A percentile compares a stretch with the other conserved stretches of the same genome.
Conservation (phyloP, 176 grass and related monocot species). For the Typha latifolia region DNA sequence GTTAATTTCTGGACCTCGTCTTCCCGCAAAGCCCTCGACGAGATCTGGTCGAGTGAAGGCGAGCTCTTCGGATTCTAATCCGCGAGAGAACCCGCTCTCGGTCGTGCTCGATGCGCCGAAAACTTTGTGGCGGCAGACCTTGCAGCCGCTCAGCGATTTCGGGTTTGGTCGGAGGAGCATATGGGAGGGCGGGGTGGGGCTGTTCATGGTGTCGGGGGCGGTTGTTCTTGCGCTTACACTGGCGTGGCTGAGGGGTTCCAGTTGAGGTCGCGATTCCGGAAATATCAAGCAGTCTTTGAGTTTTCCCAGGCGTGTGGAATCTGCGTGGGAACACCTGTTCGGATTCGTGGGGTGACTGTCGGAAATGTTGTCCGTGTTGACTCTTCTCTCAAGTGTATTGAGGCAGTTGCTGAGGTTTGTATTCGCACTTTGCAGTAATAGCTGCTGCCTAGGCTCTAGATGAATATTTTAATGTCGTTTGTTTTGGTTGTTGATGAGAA, state of each 20-base stretch:
- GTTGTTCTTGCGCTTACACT: constrained; percentile 59
- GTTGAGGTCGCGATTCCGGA: constrained; percentile 65
- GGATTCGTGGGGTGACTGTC: constrained; percentile 84
- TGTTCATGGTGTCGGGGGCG: constrained; percentile 90
- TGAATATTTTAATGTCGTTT: neutral
- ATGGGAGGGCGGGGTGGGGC: constrained; percentile 94
- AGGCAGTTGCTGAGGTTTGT: constrained; percentile 64
- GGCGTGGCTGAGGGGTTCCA: constrained; percentile 75
- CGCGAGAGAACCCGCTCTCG: constrained; percentile 22
- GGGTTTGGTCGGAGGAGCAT: constrained; percentile 82
- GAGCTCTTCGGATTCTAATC: constrained; percentile 9
- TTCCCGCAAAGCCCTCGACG: constrained; percentile 18
- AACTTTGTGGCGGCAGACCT: constrained; percentile 50
- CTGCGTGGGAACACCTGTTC: constrained; percentile 85
- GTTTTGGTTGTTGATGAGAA: neutral
- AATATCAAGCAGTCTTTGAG: constrained; percentile 72
- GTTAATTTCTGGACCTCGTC: constrained; percentile 8
- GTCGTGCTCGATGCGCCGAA: constrained; percentile 28
- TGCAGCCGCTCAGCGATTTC: constrained; percentile 73
- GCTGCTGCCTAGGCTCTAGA: neutral
- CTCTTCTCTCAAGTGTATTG: constrained; percentile 81
- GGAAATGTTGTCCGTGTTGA: constrained; percentile 80
- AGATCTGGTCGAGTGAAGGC: neutral
- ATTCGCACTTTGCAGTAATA: neutral
- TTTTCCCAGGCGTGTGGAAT: constrained; percentile 84